Percentiles rank a stretch among this genome's conserved stretches.
These are phyloP conservation scores for Didymella glomerata DNA, from an alignment of 2,329 filamentous ascomycete species.

Conservation along the genomic window DNA sequence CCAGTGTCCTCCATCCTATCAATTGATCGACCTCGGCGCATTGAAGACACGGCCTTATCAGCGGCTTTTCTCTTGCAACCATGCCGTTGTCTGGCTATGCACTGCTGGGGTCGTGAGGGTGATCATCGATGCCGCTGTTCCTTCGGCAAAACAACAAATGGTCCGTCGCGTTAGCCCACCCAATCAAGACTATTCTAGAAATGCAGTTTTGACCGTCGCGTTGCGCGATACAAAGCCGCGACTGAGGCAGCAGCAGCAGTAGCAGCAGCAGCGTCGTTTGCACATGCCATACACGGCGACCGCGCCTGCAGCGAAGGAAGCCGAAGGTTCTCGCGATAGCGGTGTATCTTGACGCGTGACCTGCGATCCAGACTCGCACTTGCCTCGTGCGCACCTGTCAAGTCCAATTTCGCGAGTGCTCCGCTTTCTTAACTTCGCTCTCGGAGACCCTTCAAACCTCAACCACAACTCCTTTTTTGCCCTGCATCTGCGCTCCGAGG, in stretches of 20 bases:
- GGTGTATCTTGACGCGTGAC: constrained; percentile 21
- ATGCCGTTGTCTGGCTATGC: not conserved
- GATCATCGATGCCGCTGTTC: constrained; percentile 12
- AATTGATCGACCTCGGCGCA: not conserved
- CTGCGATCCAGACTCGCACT: constrained; percentile 15
- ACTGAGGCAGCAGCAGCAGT: too few species aligned
- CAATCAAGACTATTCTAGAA: constrained; percentile 17
- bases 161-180: constrained; percentile 1
- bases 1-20: not conserved
- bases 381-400: constrained; percentile 18
- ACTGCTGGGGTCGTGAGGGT: constrained; percentile 3
- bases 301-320: constrained; percentile 6
- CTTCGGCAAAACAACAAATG: constrained; percentile 9
- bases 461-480: constrained; percentile 13
- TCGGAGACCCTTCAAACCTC: constrained; percentile 11
- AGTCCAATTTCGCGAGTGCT: constrained; percentile 19
- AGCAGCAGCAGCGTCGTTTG: constrained; percentile 15
- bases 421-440: constrained; percentile 16
- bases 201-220: constrained; percentile 1
- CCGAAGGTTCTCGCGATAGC: constrained; percentile 17
- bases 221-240: constrained; percentile 1
- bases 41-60: not conserved
- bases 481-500: constrained; percentile 23
- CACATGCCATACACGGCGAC: constrained; percentile 10
- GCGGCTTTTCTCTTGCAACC: not conserved